These are phyloP conservation scores for Microbotryomycetes sp. DNA, from an alignment of 1,284 basidiomycete genomes.

Conservation along the genomic window DNA sequence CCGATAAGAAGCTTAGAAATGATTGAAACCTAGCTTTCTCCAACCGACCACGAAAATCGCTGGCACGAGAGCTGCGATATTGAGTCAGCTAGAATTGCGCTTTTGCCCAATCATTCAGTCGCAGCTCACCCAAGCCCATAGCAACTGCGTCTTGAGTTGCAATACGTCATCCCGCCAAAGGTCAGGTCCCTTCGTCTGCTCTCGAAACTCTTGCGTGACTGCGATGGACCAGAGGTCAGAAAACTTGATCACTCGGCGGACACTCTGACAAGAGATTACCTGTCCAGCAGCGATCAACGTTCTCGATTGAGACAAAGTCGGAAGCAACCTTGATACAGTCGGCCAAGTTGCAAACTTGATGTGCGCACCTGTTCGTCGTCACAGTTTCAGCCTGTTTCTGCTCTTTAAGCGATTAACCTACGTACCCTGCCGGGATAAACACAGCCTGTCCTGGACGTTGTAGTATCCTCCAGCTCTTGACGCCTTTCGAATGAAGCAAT, in stretches of 20 bases:
- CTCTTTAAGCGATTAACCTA: background rate
- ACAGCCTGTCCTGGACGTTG: slow-evolving; percentile 88
- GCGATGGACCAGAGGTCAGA: slow-evolving; percentile 44
- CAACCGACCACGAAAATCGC: background rate
- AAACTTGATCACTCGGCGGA: background rate
- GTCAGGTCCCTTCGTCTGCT: slow-evolving; percentile 66
- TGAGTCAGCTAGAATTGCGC: too few relatives aligned
- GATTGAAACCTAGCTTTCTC: too few relatives aligned
- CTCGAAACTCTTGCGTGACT: slow-evolving; percentile 82
- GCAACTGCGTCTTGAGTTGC: slow-evolving; percentile 57
- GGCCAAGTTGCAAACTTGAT: slow-evolving; percentile 68
- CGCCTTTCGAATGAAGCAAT: slow-evolving; percentile 59
- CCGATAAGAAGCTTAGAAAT: too few relatives aligned
- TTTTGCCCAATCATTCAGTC: background rate
- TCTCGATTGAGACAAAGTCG: slow-evolving; percentile 91
- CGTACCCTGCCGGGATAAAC: slow-evolving; percentile 95
- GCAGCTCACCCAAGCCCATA: slow-evolving; percentile 28
- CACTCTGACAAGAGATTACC: slow-evolving; percentile 1
- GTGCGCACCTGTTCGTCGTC: slow-evolving; percentile 17
- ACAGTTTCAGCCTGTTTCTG: background rate
- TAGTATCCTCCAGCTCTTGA: slow-evolving; percentile 73
- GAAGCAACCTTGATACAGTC: slow-evolving; percentile 95
- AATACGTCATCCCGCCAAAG: slow-evolving; percentile 92
- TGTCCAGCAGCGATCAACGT: slow-evolving; percentile 50
- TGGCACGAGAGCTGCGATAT: background rate